These are phyloP conservation scores for Phytophthora chlamydospora DNA, from an alignment of 352 stramenopile species.

Conservation along the genomic window DNA sequence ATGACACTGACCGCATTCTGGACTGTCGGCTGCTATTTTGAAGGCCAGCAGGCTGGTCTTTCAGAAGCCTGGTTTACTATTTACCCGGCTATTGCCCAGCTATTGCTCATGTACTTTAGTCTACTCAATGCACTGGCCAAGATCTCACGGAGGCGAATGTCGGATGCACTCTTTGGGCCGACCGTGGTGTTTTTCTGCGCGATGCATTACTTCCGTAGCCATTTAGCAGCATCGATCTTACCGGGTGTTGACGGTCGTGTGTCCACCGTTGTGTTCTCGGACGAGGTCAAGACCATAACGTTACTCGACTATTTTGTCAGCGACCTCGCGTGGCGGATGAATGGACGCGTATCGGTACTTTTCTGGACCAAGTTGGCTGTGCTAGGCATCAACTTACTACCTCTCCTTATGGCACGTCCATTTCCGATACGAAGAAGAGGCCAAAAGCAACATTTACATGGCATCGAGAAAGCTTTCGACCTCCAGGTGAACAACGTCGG, in stretches of 20 bases:
- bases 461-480: conserved; percentile 37
- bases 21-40: conserved; percentile 40
- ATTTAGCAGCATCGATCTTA: conserved; percentile 18
- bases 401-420: conserved; percentile 26
- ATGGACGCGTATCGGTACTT: conserved; percentile 34
- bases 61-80: conserved; percentile 36
- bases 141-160: conserved; percentile 10
- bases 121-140: conserved; percentile 32
- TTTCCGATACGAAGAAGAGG: conserved; percentile 8
- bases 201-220: conserved; percentile 14
- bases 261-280: conserved; percentile 28
- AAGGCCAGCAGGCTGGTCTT: conserved; percentile 42
- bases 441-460: neutral
- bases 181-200: conserved; percentile 7
- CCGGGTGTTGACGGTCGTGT: conserved; percentile 32
- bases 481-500: conserved; percentile 29
- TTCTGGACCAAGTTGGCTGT: conserved; percentile 37
- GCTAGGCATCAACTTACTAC: conserved; percentile 33
- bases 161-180: conserved; percentile 13
- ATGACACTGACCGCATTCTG: conserved; percentile 37
- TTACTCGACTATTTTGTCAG: conserved; percentile 32
- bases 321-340: conserved; percentile 33
- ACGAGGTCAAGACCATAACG: conserved; percentile 30
- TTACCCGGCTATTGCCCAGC: conserved; percentile 29
- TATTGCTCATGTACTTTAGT: conserved; percentile 33